Evolutionary conservation across 192 early-diverging fungal species (phyloP), one percentile per base, ranked within the genome.

Genomic region (Coemansia sp.): DNA sequence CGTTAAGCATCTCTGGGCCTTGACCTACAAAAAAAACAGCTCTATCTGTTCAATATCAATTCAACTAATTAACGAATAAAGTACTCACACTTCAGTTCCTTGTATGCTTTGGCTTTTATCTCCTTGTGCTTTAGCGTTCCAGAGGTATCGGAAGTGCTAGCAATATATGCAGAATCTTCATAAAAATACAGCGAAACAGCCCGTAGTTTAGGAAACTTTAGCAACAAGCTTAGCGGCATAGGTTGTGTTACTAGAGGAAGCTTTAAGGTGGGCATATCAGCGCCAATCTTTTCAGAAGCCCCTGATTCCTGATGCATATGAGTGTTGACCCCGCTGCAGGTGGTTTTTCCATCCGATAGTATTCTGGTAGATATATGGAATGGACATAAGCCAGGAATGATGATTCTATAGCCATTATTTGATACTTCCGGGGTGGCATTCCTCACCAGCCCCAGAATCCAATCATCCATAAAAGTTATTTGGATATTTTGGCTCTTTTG

Each of bases 381-480:
- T 3, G 72, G 72, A 26, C 65, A 75, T 7, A 75, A 36, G 0
- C 65, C 72, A 1, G 36, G 66, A 1, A 75, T 47, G 7, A 58
- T 30, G 6, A 68, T 41, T 3, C 31, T 30, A 16, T 40, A 39
- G 8, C 61, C 61, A 13, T 15, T 26, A 13, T 6, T 5, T 41
- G 21, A 30, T 10, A 21, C 11, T 50, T 14, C 37, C 35, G 31
- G 12, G 42, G 16, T 15, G 19, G 10, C 11, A 12, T 12, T 38
- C 19, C 30, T 23, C 38, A 52, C 44, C 14, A 69, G 55, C 8
- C 46, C 28, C 30, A 62, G 18, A 1, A 69, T 31, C 50, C 47
- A 58, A 5, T 14, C 45, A 5, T 52, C 67, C 15, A 26, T 19
- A 23, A 72, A 72, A 0, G 30, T 21, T 16, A 54, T 30, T 11